Evolutionary conservation across 768 basidiomycete species (phyloP), one percentile per base, ranked within the genome.

Genomic region (Antrodiella citrinella): DNA sequence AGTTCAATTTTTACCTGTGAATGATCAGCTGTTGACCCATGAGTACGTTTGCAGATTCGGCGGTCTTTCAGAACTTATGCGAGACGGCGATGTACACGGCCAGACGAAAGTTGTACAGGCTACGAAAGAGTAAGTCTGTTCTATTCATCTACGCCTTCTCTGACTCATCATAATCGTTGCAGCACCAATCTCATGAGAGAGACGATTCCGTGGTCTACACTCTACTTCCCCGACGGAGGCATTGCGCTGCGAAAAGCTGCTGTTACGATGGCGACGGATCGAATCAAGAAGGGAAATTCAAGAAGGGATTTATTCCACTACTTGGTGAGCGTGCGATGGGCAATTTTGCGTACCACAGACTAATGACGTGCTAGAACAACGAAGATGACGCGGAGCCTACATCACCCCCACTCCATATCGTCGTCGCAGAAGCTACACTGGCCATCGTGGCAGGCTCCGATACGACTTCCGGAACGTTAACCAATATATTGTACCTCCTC

Each of bases 381-480:
- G 73, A 73, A 53, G 69, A 65, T 44, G 66, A 67, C 19, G 42
- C 64, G 25, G 72, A 72, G 25, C 65, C 63, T 26, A 55, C 51
- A 3, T 58, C 65, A 42, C 72, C 69, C 4, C 64, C 69, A 5
- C 53, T 68, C 15, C 55, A 57, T 5, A 66, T 69, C 42, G 64
- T 74, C 26, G 59, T 66, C 20, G 62, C 65, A 15, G 74, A 74
- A 23, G 74, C 70, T 22, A 62, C 65, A 22, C 65, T 75, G 7
- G 69, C 67, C 12, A 67, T 75, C 39, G 65, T 72, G 3, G 74
- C 74, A 1, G 75, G 75, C 24, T 70, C 73, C 10, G 75, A 75
- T 51, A 75, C 74, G 2, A 69, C 73, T 0, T 64, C 69, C 12
- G 67, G 64, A 30, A 65, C 64, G 1, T 55, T 78, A 3, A 65